Base-by-base conservation (phyloP, 495 filamentous ascomycete species). In the Stereocaulon alpinum region DNA sequence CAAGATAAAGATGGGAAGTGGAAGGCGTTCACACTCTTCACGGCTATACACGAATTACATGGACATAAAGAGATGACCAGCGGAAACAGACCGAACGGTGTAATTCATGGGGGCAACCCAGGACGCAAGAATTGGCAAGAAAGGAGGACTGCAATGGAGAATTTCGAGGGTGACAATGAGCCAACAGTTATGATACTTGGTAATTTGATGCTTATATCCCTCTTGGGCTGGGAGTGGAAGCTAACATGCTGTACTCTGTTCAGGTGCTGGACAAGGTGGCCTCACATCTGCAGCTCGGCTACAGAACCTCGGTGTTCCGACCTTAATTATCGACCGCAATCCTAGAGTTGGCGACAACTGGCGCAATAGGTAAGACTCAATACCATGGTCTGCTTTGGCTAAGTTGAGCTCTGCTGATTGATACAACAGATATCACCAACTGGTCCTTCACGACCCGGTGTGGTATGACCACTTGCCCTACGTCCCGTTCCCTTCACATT, bases 381-480 rank as follows among this genome's bases (percentile, higher is more conserved):
- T 32, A 11, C 11, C 5, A 11, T 11, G 3, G 6, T 4, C 18
- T 32, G 6, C 30, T 11, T 32, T 37, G 7, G 11, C 10, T 14
- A 2, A 52, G 2, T 32, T 37, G 10, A 29, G 32, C 4, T 14
- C 11, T 29, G 14, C 40, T 60, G n/a, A 44, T 20, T 20, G 2
- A 30, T 24, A 0, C 29, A 44, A 40, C 12, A 66, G 64, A 40
- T 80, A 80, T 59, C 74, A 78, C 49, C 76, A 77, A 53, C 74
- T 80, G 1, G 86, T 90, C 0, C 76, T 88, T 5, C 88, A 91
- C 64, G 87, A 91, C 60, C 83, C 86, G 0, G 82, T 91, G 4
- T 86, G 84, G 81, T 88, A 81, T 63, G 85, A 89, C 65, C 86
- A 90, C 65, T 67, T 90, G 68, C 84, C 87, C 1, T 91, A 89